Conservation (phyloP, 306 rosid genomes). For the Abrus pulchellus region DNA sequence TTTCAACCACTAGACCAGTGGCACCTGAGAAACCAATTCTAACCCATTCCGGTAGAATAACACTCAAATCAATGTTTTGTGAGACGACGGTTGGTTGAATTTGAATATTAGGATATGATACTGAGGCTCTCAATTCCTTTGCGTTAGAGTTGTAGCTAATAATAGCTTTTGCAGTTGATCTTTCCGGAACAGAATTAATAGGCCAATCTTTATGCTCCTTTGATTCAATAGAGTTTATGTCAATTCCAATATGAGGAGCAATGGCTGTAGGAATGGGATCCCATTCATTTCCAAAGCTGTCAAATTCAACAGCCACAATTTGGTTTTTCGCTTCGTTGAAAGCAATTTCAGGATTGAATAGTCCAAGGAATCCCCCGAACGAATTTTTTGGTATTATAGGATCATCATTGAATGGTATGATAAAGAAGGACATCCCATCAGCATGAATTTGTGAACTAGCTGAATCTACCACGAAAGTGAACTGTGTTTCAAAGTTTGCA, state of each 20-base stretch:
- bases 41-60: conserved; percentile 43
- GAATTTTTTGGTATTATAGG: conserved; percentile 48
- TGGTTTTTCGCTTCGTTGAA: conserved; percentile 19
- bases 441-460: conserved; percentile 25
- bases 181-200: not conserved
- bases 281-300: conserved; percentile 53
- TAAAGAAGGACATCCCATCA: conserved; percentile 67
- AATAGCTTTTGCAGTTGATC: not conserved
- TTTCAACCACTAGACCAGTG: conserved; percentile 1
- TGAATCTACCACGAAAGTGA: not conserved
- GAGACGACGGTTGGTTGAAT: not conserved
- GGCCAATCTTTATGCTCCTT: conserved; percentile 16
- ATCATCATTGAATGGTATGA: conserved; percentile 51
- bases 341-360: conserved; percentile 46
- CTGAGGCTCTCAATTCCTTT: not conserved
- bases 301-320: conserved; percentile 68
- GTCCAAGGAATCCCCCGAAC: conserved; percentile 26
- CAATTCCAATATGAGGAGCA: conserved; percentile 63
- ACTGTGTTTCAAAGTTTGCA: not conserved
- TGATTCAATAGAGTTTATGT: conserved; percentile 37
- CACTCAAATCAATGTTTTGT: conserved; percentile 15
- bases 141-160: conserved; percentile 27
- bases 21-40: conserved; percentile 46
- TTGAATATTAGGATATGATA: not conserved
- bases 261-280: conserved; percentile 42